Evolutionary conservation across 768 basidiomycete genomes (phyloP), one percentile per base, ranked within the genome.

Genomic region (Gloeostereum incarnatum): DNA sequence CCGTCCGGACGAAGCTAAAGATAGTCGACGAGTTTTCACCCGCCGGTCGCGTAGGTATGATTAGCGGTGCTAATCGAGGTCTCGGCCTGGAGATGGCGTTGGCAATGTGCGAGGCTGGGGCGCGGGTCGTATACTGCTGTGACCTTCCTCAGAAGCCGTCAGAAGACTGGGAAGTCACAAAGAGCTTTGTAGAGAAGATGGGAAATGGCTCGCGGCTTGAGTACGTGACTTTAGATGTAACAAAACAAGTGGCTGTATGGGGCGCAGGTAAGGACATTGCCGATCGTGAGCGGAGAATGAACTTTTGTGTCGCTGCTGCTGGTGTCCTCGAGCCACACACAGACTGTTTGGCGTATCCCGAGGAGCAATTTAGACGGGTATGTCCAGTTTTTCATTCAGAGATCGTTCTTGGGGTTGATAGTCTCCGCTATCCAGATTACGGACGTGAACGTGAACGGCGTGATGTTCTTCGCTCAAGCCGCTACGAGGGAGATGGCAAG

Each of bases 81-180:
- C 69, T 89, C 11, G 87, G 87, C 2, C 73, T 90, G n/a, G 87
- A 90, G 60, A 81, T 83, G 78, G 82, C 82, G 24, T 60, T 87
- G 38, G 74, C 78, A 3, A 60, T 88, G 29, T 71, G 71, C 30
- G 86, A 88, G 59, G 78, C 74, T 10, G 85, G 85, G 23, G 81
- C 80, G 5, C 66, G 72, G 6, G 77, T 66, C 0, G 66, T 84
- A 13, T 84, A 85, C 55, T 82, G 80, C 51, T 58, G 82, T 9
- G 83, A 85, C 53, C 61, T 84, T 7, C 71, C 79, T 1, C 43
- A 51, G 26, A 53, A 55, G 25, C 74, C 83, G 0, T 74, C 73
- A 1, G 66, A 64, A 1, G 80, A 79, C 48, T 85, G 76, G 67
- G 44, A 51, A 30, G 62, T 62, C 44, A 74, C 76, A 13, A 58